Percentiles rank a stretch among this genome's conserved stretches.
Conservation (phyloP, 805 yeast genomes). For the Kregervanrija pseudodelftensis region DNA sequence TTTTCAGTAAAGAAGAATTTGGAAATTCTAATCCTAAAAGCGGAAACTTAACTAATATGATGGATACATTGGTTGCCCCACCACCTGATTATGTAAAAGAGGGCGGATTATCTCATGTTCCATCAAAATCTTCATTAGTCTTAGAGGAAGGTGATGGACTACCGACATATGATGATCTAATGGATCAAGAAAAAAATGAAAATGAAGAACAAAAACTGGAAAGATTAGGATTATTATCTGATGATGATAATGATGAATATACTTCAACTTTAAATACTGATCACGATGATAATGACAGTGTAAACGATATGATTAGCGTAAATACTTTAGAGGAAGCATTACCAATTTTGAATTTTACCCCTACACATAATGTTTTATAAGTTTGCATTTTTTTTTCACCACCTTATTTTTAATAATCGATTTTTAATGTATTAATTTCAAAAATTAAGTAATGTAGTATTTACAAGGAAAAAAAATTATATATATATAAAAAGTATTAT, state of each 20-base stretch:
- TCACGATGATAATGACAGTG: constrained; percentile 7
- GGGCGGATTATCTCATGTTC: constrained; percentile 12
- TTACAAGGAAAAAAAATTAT: constrained; percentile 1
- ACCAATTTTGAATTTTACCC: constrained; percentile 6
- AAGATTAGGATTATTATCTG: constrained; percentile 19
- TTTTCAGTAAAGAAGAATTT: constrained; percentile 1
- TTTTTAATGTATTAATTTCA: neutral
- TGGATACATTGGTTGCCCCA: neutral
- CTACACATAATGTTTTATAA: constrained; percentile 4
- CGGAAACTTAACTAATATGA: too few species aligned
- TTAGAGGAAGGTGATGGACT: constrained; percentile 15
- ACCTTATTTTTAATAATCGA: constrained; percentile 1
- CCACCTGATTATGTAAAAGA: constrained; percentile 5
- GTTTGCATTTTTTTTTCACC: neutral
- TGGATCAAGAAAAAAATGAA: constrained; percentile 14
- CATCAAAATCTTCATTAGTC: constrained; percentile 20
- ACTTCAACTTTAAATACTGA: neutral
- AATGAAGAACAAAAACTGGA: constrained; percentile 10
- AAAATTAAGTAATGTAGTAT: neutral
- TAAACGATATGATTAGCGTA: constrained; percentile 14
- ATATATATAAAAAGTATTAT: neutral
- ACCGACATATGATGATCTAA: constrained; percentile 23
- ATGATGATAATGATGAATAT: constrained; percentile 10
- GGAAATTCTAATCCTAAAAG: too few species aligned
- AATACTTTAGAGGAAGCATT: constrained; percentile 10